These are phyloP conservation scores for Eryngium alpinum DNA, from an alignment of 140 eudicot species.

Conservation along the genomic window DNA sequence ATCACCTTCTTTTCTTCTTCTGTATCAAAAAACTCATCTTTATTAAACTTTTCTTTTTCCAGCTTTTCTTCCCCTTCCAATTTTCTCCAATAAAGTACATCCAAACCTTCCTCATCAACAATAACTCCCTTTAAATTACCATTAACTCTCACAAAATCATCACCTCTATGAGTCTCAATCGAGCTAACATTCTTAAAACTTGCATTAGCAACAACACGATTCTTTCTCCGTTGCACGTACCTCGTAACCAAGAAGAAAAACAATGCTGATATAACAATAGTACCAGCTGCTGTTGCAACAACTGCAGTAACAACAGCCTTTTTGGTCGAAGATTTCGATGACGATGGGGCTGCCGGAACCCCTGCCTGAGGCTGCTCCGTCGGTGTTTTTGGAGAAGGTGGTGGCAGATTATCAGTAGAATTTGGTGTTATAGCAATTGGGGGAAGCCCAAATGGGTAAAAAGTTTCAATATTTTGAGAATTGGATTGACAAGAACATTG, in stretches of 20 bases:
- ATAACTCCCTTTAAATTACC: conserved; percentile 80
- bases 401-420: conserved; percentile 16
- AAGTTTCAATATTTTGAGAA: conserved; percentile 60
- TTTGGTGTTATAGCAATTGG: conserved; percentile 30
- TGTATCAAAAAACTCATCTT: conserved; percentile 22
- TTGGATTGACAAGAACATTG: conserved; percentile 35
- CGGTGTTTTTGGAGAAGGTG: conserved; percentile 4
- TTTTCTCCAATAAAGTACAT: conserved; percentile 85
- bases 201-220: conserved; percentile 6
- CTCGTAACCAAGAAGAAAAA: conserved; percentile 43
- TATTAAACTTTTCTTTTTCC: conserved; percentile 26
- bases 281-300: conserved; percentile 65
- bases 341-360: background rate
- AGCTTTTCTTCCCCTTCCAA: conserved; percentile 41
- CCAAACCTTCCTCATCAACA: conserved; percentile 91
- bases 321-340: conserved; percentile 35
- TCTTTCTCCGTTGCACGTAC: conserved; percentile 25
- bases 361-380: conserved; percentile 9
- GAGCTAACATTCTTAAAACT: conserved; percentile 10
- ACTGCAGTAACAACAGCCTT: conserved; percentile 59
- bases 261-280: conserved; percentile 54
- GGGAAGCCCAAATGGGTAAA: conserved; percentile 57
- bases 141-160: conserved; percentile 44
- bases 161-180: conserved; percentile 24
- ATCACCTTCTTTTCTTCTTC: conserved; percentile 46